Percentiles rank a stretch among this genome's conserved stretches.
Evolutionary conservation across 208 protist genomes (phyloP).

Genomic region (Acanthamoeba culbertsoni): DNA sequence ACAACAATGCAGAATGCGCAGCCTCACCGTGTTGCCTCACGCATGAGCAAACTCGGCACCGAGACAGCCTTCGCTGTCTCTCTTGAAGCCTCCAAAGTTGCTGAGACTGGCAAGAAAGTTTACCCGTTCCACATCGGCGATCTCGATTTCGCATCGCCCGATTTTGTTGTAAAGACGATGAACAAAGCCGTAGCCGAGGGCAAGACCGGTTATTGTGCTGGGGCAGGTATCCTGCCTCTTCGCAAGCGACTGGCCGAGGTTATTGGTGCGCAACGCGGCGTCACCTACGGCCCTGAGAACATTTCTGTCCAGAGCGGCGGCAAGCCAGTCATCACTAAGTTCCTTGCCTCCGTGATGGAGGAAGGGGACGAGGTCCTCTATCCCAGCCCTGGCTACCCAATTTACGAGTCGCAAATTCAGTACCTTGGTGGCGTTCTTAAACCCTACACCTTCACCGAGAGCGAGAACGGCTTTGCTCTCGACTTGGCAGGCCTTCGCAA

Average conservation of each 20-base stretch:
- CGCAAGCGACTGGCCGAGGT: slow-evolving; percentile 58
- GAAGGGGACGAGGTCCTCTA: slow-evolving; percentile 64
- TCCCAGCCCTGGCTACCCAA: slow-evolving; percentile 65
- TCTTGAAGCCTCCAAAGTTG: slow-evolving; percentile 33
- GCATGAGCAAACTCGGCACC: slow-evolving; percentile 61
- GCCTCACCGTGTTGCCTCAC: background rate
- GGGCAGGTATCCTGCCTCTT: slow-evolving; percentile 54
- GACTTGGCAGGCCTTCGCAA: slow-evolving; percentile 29
- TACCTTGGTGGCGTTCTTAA: slow-evolving; percentile 55
- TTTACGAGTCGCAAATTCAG: slow-evolving; percentile 67
- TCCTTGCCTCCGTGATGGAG: slow-evolving; percentile 54
- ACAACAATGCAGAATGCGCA: no score
- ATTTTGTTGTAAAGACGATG: slow-evolving; percentile 29
- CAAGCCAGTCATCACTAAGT: slow-evolving; percentile 66
- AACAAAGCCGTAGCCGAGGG: slow-evolving; percentile 58
- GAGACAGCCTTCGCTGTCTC: slow-evolving; percentile 64
- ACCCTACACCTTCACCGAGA: slow-evolving; percentile 58
- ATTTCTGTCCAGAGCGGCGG: slow-evolving; percentile 61
- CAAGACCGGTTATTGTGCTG: slow-evolving; percentile 65
- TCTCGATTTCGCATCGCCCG: slow-evolving; percentile 58
- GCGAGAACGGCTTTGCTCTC: slow-evolving; percentile 25
- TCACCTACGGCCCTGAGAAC: slow-evolving; percentile 46
- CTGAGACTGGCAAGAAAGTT: slow-evolving; percentile 61
- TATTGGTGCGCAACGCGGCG: slow-evolving; percentile 1
- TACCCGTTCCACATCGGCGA: slow-evolving; percentile 68